These are phyloP conservation scores for Pseudozyma tsukubaensis DNA, from an alignment of 1,284 basidiomycete genomes.

Conservation along the genomic window DNA sequence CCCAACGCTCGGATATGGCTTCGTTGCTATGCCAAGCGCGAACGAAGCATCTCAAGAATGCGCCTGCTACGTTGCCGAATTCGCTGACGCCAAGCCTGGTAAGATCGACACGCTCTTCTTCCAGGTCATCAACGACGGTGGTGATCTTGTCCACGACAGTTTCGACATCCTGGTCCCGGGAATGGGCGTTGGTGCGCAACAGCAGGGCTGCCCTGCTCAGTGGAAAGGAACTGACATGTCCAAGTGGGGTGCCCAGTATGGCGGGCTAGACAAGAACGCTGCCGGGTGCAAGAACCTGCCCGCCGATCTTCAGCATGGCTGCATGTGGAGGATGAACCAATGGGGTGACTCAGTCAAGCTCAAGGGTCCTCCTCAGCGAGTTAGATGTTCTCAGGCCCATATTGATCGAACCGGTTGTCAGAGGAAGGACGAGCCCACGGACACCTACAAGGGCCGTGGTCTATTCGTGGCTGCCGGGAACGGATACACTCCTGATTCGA, in stretches of 20 bases:
- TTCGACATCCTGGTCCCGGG: slow-evolving; percentile 47
- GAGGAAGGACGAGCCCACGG: slow-evolving; percentile 30
- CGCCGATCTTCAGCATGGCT: slow-evolving; percentile 30
- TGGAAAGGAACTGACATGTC: slow-evolving; percentile 28
- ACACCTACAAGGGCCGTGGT: slow-evolving; percentile 1
- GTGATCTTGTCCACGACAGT: slow-evolving; percentile 20
- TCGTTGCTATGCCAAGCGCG: slow-evolving; percentile 30
- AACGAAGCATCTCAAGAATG: slow-evolving; percentile 25
- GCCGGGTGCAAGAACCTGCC: slow-evolving; percentile 36
- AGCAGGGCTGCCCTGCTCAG: slow-evolving; percentile 29
- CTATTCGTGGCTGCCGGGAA: slow-evolving; percentile 16
- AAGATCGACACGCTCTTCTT: slow-evolving; percentile 42
- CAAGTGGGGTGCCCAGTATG: slow-evolving; percentile 38
- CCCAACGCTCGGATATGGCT: slow-evolving; percentile 28
- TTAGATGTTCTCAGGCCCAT: slow-evolving; percentile 40
- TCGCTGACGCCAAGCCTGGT: slow-evolving; percentile 16
- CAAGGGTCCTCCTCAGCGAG: slow-evolving; percentile 18
- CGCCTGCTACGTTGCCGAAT: slow-evolving; percentile 34
- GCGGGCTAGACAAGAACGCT: slow-evolving; percentile 28
- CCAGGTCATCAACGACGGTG: slow-evolving; percentile 43
- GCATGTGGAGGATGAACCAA: slow-evolving; percentile 36
- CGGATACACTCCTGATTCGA: slow-evolving; percentile 27
- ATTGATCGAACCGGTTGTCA: slow-evolving; percentile 45
- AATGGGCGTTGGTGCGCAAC: slow-evolving; percentile 33
- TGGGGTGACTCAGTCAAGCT: slow-evolving; percentile 36